Evolutionary conservation across 306 rosid genomes (phyloP).

Genomic region (Prunus campanulata): DNA sequence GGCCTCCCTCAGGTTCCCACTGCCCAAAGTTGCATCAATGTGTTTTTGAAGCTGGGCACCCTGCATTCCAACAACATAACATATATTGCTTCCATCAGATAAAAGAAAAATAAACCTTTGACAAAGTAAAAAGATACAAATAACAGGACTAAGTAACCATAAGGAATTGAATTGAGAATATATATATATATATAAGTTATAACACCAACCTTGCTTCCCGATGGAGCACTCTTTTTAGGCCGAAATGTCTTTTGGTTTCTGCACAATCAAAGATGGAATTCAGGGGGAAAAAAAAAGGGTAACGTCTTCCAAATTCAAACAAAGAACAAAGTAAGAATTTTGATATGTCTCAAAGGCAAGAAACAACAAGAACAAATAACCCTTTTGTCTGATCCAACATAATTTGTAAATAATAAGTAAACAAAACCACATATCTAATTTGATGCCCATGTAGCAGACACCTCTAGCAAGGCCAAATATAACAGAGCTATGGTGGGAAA

Average conservation of each 20-base stretch:
- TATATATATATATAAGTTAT: not conserved
- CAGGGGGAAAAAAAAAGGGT: not conserved
- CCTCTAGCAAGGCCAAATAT: not conserved
- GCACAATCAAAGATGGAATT: constrained; percentile 22
- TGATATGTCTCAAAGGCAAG: not conserved
- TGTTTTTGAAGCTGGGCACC: constrained; percentile 88
- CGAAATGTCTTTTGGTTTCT: constrained; percentile 87
- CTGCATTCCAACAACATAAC: constrained; percentile 31
- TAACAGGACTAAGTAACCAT: not conserved
- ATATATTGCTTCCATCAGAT: constrained; percentile 1
- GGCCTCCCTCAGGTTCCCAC: constrained; percentile 88
- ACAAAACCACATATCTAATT: not conserved
- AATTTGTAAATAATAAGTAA: not conserved
- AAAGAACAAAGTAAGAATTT: not conserved
- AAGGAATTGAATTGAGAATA: not conserved
- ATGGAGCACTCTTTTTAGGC: constrained; percentile 80
- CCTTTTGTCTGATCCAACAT: not conserved
- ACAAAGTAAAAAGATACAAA: constrained; percentile 4
- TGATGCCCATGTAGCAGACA: not conserved
- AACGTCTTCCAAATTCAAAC: not conserved
- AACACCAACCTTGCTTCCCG: constrained; percentile 72
- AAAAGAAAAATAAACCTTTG: not conserved
- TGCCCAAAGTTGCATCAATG: constrained; percentile 86
- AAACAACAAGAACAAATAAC: not conserved
- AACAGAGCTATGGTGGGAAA: not conserved